Evolutionary conservation across 805 yeast genomes (phyloP).

Genomic region (Vanderwaltozyma verrucispora): DNA sequence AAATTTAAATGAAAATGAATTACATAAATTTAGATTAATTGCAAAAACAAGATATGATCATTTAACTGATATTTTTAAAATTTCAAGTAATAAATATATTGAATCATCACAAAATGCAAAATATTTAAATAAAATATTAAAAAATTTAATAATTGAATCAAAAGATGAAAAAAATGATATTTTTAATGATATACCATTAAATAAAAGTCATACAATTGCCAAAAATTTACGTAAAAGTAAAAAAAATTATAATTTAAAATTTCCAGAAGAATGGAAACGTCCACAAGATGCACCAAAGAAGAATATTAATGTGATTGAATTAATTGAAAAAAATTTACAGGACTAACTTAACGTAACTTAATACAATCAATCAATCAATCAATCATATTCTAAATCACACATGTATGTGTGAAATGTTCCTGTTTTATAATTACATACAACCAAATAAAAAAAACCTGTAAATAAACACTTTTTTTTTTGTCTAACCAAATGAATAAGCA

Average conservation of each 20-base stretch:
- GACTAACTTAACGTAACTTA: background rate
- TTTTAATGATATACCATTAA: constrained; percentile 73
- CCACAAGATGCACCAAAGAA: constrained; percentile 60
- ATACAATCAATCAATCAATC: background rate
- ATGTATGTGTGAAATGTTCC: too few relatives aligned
- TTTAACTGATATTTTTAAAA: constrained; percentile 45
- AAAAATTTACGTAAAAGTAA: constrained; percentile 36
- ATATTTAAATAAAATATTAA: constrained; percentile 53
- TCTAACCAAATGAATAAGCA: too few relatives aligned
- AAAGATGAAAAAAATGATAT: constrained; percentile 45
- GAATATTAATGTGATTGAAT: constrained; percentile 11
- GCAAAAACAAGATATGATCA: constrained; percentile 71
- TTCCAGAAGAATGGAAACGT: constrained; percentile 75
- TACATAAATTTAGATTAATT: constrained; percentile 68
- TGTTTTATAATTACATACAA: too few relatives aligned
- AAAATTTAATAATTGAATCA: constrained; percentile 51
- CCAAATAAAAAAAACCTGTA: too few relatives aligned
- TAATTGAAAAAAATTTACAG: background rate
- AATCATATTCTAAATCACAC: background rate
- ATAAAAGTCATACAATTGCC: constrained; percentile 54
- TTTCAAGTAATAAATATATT: constrained; percentile 53
- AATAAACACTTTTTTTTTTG: too few relatives aligned
- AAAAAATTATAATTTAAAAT: constrained; percentile 33
- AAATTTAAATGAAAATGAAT: constrained; percentile 39
- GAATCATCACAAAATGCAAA: constrained; percentile 84